Evolutionary conservation across 148 eudicot genomes (phyloP).

Genomic region (Cornus suecica): DNA sequence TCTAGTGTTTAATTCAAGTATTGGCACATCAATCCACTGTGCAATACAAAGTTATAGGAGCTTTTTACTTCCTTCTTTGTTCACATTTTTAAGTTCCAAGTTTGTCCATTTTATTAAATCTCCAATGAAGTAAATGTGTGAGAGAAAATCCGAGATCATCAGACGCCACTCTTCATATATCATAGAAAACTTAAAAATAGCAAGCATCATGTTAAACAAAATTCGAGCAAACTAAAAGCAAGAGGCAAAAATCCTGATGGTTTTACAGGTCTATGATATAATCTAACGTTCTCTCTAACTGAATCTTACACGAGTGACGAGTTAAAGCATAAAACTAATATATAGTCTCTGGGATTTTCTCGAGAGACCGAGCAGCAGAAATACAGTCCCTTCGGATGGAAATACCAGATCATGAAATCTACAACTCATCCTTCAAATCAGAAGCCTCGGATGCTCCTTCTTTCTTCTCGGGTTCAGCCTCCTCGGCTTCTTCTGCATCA

Average conservation of each 20-base stretch:
- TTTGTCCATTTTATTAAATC: too few relatives aligned
- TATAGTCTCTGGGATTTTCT: neutral
- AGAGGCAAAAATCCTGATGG: neutral
- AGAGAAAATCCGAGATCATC: neutral
- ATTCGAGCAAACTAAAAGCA: neutral
- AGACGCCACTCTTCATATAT: neutral
- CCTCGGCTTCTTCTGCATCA: constrained; percentile 60
- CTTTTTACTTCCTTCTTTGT: too few relatives aligned
- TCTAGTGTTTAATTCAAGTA: too few relatives aligned
- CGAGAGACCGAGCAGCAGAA: neutral
- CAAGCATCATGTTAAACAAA: neutral
- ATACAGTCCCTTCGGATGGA: neutral
- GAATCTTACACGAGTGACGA: neutral
- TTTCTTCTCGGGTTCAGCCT: constrained; percentile 46
- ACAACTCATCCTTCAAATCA: constrained; percentile 67
- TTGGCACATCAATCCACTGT: too few relatives aligned
- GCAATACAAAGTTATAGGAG: too few relatives aligned
- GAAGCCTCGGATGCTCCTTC: constrained; percentile 37
- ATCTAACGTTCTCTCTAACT: neutral
- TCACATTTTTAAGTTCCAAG: too few relatives aligned
- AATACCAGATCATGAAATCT: constrained; percentile 20
- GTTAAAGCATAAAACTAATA: neutral
- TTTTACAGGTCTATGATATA: neutral
- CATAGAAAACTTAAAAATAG: neutral
- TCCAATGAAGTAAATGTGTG: too few relatives aligned